Evolutionary conservation across 495 filamentous ascomycete genomes (phyloP), one percentile per base, ranked within the genome.

Genomic region (Neurospora sp.): DNA sequence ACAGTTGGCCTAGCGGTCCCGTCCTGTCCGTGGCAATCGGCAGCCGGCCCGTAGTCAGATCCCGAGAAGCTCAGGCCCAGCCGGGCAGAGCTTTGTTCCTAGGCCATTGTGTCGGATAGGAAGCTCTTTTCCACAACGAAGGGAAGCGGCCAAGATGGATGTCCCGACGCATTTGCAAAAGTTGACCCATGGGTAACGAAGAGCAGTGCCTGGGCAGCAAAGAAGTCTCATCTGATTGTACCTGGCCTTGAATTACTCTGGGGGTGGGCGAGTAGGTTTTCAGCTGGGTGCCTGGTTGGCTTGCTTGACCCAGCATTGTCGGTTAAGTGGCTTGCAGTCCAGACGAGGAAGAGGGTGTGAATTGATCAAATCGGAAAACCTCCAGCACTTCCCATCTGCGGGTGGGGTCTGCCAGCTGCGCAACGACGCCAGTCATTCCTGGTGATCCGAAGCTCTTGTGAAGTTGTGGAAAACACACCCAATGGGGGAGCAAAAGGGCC

Each of bases 351-450:
- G 27, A 66, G 54, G 54, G 54, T 62, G 54, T 66, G 27, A 0
- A 35, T 4, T 66, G 54, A 66, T 66, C 54, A 66, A 62, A 66
- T 66, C 54, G 54, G 31, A 66, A 62, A 66, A 18, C 7, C 40
- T 41, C 27, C 35, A 41, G 20, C 48, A 38, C 72, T 69, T n/a
- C 46, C n/a, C 71, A 72, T 20, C 46, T 20, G 14, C 46, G 48
- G 69, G 71, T 39, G 71, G 71, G 31, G 39, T 72, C 48, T 72
- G 46, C 71, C 71, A 72, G 48, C 48, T 72, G 71, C 44, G 11
- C 46, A 72, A 69, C 54, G 37, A 39, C 54, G 11, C 23, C 48
- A 62, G 12, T 59, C 48, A 27, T 59, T 27, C 20, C 46, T 54
- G 23, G 11, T 2, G 54, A 62, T 62, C 54, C 54, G 54, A 62